A percentile compares a stretch with the other conserved stretches of the same genome.
Conservation (phyloP, 2,329 filamentous ascomycete genomes). For the Escovopsis weberi region DNA sequence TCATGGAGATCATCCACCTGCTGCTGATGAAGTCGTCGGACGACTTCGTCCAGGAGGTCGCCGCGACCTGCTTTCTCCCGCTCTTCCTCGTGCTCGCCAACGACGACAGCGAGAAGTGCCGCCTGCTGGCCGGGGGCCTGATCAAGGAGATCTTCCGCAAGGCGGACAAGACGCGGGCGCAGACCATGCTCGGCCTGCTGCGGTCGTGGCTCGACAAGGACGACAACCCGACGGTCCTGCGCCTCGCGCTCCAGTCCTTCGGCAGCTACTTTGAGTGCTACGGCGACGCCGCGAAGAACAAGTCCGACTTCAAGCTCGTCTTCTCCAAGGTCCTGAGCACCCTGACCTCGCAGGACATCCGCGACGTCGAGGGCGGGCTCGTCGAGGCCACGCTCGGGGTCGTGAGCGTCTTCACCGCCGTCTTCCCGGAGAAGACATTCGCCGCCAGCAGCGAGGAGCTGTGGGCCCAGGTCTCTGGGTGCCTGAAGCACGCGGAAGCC, state of each 20-base stretch:
- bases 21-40: conserved; percentile 75
- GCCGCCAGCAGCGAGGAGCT: conserved; percentile 44
- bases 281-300: conserved; percentile 41
- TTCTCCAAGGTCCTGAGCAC: conserved; percentile 38
- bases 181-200: conserved; percentile 56
- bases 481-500: conserved; percentile 56
- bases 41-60: conserved; percentile 68
- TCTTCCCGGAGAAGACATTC: conserved; percentile 50
- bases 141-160: conserved; percentile 69
- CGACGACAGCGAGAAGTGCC: conserved; percentile 76
- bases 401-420: conserved; percentile 50
- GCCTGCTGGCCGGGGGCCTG: conserved; percentile 64
- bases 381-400: conserved; percentile 60
- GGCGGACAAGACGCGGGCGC: conserved; percentile 56
- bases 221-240: conserved; percentile 54
- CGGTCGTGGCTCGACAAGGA: conserved; percentile 63
- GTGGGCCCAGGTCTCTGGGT: conserved; percentile 55
- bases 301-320: conserved; percentile 53
- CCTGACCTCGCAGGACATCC: conserved; percentile 37
- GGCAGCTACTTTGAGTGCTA: conserved; percentile 66
- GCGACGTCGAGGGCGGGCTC: conserved; percentile 51
- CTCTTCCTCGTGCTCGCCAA: conserved; percentile 76
- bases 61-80: conserved; percentile 70
- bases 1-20: conserved; percentile 81
- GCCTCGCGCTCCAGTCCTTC: conserved; percentile 67